Evolutionary conservation across 345 rosid species (phyloP), one percentile per base, ranked within the genome.

Genomic region (Gossypium herbaceum): DNA sequence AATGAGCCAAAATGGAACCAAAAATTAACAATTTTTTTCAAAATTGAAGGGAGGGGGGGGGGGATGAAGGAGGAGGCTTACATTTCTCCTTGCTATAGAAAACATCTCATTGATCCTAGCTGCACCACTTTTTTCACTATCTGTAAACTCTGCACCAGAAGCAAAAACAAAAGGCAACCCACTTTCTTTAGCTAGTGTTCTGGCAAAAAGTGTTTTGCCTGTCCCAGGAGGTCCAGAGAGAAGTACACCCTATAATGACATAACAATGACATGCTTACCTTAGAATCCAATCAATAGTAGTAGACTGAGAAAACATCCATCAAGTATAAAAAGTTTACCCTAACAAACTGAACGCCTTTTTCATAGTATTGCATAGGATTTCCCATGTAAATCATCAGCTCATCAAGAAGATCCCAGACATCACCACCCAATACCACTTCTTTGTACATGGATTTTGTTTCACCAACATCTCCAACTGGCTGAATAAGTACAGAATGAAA

Each of bases 201-300:
- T 85, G 0, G 98, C 98, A 88, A 94, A 94, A 76, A 92, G 95
- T 57, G 98, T 94, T 83, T 94, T 94, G 59, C 98, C 98, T 10
- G 98, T 94, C 79, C 98, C 98, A 76, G 98, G 98, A 76, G 97
- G 98, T 77, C 98, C 98, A 60, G 95, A 89, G 29, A 94, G 91
- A 85, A 94, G 98, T 82, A 94, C 91, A 65, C 97, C 97, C 98
- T 94, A 86, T 73, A 79, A 83, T 76, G 54, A 77, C 47, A 81
- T 27, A 79, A 55, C n/a, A 71, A 55, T 68, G 24, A 39, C 5
- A 60, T 60, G 12, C 56, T 59, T 39, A 48, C 24, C 52, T 25
- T 74, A 76, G 55, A 24, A 54, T 27, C 63, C 12, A 44, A 58
- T 59, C 27, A 59, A 78, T 19, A 70, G 29, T 60, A 41, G 22